Evolutionary conservation across 768 basidiomycete species (phyloP).

Genomic region (Favolaschia claudopus): DNA sequence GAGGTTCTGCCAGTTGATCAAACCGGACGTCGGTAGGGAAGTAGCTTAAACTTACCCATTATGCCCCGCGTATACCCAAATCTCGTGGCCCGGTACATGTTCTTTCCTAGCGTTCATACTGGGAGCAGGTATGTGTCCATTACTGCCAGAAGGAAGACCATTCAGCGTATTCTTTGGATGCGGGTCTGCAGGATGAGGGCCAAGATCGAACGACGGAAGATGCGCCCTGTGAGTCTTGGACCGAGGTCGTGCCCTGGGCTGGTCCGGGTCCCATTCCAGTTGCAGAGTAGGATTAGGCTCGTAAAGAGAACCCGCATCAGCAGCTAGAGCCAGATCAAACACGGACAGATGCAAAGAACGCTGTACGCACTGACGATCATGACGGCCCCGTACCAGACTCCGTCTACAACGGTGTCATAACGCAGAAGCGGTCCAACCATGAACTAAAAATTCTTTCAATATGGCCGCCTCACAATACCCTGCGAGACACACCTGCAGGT

Average conservation of each 20-base stretch:
- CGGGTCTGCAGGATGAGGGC: constrained; percentile 80
- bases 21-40: not conserved
- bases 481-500: constrained; percentile 61
- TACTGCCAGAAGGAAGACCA: constrained; percentile 19
- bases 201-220: constrained; percentile 59
- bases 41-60: constrained; percentile 52
- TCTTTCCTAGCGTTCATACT: constrained; percentile 49
- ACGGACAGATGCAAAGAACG: not conserved
- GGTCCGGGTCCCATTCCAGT: constrained; percentile 77
- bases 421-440: constrained; percentile 90
- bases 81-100: constrained; percentile 66
- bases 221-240: constrained; percentile 11
- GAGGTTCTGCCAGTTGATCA: constrained; percentile 61
- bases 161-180: constrained; percentile 53
- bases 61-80: constrained; percentile 70
- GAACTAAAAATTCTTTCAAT: constrained; percentile 48
- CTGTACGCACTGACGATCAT: constrained; percentile 82
- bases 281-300: constrained; percentile 74
- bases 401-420: constrained; percentile 86
- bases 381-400: constrained; percentile 88
- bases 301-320: constrained; percentile 81
- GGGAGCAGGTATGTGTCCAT: constrained; percentile 28
- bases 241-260: constrained; percentile 12
- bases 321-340: constrained; percentile 50
- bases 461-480: not conserved